Conservation (phyloP, 2,329 filamentous ascomycete genomes). For the Dothiorella sarmentorum region DNA sequence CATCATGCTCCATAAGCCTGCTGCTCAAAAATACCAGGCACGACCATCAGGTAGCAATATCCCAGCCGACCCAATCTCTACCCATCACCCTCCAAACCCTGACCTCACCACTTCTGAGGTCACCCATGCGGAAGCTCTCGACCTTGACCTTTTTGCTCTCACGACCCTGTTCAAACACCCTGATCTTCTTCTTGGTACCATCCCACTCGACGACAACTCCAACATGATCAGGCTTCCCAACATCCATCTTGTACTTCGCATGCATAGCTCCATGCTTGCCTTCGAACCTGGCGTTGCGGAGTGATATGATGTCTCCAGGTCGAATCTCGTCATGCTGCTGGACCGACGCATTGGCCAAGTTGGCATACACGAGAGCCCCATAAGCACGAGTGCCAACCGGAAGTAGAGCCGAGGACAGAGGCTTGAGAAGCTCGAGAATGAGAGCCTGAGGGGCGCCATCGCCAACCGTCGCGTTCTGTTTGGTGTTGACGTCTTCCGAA, state of each 20-base stretch:
- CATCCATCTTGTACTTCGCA: conserved; percentile 84
- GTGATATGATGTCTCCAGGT: conserved; percentile 84
- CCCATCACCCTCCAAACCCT: conserved; percentile 97
- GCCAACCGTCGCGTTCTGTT: conserved; percentile 76
- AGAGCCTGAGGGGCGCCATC: conserved; percentile 79
- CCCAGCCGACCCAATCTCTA: conserved; percentile 89
- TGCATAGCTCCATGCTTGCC: conserved; percentile 95
- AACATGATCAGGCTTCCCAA: conserved; percentile 85
- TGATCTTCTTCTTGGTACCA: conserved; percentile 95
- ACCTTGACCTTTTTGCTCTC: conserved; percentile 91
- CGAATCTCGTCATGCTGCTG: conserved; percentile 91
- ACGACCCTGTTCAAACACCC: conserved; percentile 90
- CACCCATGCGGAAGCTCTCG: conserved; percentile 91
- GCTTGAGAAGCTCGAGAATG: conserved; percentile 73
- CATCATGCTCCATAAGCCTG: background rate
- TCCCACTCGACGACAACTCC: conserved; percentile 95
- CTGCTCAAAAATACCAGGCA: background rate
- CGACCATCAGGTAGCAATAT: background rate
- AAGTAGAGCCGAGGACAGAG: conserved; percentile 68
- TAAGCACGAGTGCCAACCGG: conserved; percentile 88
- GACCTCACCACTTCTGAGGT: conserved; percentile 88
- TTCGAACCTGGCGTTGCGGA: conserved; percentile 91
- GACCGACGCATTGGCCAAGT: conserved; percentile 89
- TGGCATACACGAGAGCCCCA: conserved; percentile 88
- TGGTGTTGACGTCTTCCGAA: conserved; percentile 63